Base-by-base conservation (phyloP, 495 filamentous ascomycete genomes). In the Penicillium fimorum region DNA sequence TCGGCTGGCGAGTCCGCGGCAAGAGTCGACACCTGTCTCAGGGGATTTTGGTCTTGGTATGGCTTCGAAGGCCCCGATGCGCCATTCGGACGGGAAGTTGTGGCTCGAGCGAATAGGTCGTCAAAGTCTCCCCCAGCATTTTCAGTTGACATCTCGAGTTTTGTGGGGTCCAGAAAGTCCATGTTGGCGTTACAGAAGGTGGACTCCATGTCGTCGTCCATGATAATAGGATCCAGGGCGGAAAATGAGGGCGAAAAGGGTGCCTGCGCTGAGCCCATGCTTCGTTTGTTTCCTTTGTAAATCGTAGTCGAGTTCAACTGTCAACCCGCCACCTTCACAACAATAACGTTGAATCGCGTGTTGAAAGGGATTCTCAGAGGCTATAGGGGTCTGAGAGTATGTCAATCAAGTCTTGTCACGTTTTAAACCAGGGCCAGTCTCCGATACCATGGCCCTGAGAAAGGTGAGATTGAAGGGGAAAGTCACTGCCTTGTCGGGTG, bases 201-300 rank as follows among this genome's bases (percentile, higher is more conserved):
- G 47, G 70, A 68, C 50, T 76, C 72, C 73, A 79, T 76, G 24
- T 79, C 74, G 63, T 74, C 74, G 63, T 77, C 74, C 57, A 79
- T 67, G 45, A 77, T 73, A 45, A 77, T 71, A 32, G 76, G 76
- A 47, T 79, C 76, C 56, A 79, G 56, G 40, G 69, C 43, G 61
- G 74, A 62, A 50, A 76, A 76, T 37, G 66, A 63, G 57, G 76
- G 73, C 37, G 74, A 77, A 50, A 73, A 75, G 17, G 68, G 58
- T 20, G 61, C 61, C 64, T 76, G 72, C 41, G 62, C 53, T 37
- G 72, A 65, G 71, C 72, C 70, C 76, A 79, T 79, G 55, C 64
- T 76, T 70, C 47, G 43, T 56, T 29, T 30, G 37, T 9, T 24
- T n/a, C 29, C 30, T 58, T 58, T 22, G 7, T 54, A 42, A 22